A percentile compares a stretch with the other conserved stretches of the same genome.
Evolutionary conservation across 768 basidiomycete genomes (phyloP).

Genomic region (Tremella fuciformis): DNA sequence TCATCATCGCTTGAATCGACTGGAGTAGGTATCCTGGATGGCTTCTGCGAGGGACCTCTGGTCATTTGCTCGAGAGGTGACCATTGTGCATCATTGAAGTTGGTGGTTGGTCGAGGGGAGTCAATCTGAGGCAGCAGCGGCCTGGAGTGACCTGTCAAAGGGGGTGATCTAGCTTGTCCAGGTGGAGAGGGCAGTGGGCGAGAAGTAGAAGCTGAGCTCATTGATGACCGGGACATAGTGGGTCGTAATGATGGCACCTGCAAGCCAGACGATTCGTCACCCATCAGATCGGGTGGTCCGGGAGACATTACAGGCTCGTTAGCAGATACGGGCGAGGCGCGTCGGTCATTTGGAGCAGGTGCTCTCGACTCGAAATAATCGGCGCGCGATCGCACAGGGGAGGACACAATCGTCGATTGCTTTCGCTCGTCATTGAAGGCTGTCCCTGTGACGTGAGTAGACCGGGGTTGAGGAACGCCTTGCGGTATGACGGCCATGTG

Average conservation of each 20-base stretch:
- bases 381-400: background rate
- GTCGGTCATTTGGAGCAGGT: background rate
- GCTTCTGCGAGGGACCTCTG: background rate
- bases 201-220: constrained; percentile 2
- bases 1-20: constrained; percentile 44
- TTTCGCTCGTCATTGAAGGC: constrained; percentile 39
- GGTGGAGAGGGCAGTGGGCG: background rate
- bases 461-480: constrained; percentile 33
- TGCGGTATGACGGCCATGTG: constrained; percentile 2
- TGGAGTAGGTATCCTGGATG: background rate
- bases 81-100: constrained; percentile 28
- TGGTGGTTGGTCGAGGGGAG: constrained; percentile 16
- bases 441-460: constrained; percentile 51
- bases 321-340: background rate
- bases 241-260: constrained; percentile 9
- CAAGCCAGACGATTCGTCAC: constrained; percentile 18
- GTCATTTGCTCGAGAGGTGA: constrained; percentile 23
- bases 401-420: background rate
- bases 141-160: constrained; percentile 16
- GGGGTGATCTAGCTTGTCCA: constrained; percentile 1
- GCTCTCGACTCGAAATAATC: background rate
- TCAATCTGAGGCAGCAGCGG: constrained; percentile 23
- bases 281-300: constrained; percentile 25
- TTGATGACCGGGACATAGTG: constrained; percentile 5
- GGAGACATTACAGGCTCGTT: background rate